Percentiles rank a stretch among this genome's conserved stretches.
These are phyloP conservation scores for Tricholoma sp. DNA, from an alignment of 768 basidiomycete genomes.

Conservation along the genomic window DNA sequence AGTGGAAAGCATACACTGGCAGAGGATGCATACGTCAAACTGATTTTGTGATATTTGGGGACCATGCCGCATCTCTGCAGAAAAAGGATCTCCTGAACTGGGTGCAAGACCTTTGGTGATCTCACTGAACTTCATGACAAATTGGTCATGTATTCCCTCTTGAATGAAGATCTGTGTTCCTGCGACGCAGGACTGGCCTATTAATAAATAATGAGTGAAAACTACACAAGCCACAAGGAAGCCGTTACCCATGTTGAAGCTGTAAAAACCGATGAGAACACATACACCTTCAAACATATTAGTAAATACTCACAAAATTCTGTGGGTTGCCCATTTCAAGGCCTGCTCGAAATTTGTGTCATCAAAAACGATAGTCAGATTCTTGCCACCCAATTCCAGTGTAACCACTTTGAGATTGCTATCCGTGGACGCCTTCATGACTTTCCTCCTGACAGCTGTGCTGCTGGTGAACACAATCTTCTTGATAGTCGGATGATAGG, in stretches of 20 bases:
- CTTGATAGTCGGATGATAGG: constrained; percentile 47
- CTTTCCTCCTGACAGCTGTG: constrained; percentile 67
- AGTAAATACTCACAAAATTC: constrained; percentile 50
- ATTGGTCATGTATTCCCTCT: constrained; percentile 71
- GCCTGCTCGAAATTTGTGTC: constrained; percentile 68
- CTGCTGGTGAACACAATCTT: constrained; percentile 86
- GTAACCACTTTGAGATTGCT: constrained; percentile 82
- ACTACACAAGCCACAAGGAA: not conserved
- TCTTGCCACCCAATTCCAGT: constrained; percentile 78
- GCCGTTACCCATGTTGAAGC: constrained; percentile 23
- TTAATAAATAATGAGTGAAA: not conserved
- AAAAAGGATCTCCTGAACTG: constrained; percentile 61
- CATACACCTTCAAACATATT: not conserved
- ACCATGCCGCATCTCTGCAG: constrained; percentile 50
- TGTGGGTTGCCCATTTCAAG: constrained; percentile 63
- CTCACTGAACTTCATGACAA: constrained; percentile 52
- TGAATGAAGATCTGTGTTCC: constrained; percentile 84
- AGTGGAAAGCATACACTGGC: not conserved
- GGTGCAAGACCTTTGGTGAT: constrained; percentile 41
- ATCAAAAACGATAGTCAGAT: constrained; percentile 63
- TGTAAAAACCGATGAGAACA: not conserved
- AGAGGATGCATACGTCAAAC: constrained; percentile 45
- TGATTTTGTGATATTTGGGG: constrained; percentile 69
- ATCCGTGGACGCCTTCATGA: constrained; percentile 74
- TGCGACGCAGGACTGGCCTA: constrained; percentile 71